Evolutionary conservation across 441 rosid species (phyloP).

Genomic region (Viola pubescens): DNA sequence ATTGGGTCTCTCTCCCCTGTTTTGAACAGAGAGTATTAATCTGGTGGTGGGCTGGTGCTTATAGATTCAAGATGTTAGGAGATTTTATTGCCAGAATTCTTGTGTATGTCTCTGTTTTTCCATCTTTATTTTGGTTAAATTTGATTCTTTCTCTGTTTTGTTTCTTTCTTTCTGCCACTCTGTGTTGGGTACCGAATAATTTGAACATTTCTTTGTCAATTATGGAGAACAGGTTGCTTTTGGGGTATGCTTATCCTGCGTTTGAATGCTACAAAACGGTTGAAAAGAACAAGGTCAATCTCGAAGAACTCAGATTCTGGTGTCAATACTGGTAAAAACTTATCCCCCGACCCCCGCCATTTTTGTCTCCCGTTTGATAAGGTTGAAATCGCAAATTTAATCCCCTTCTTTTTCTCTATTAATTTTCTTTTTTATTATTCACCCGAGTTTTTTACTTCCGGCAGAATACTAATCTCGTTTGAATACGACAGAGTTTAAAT

Average conservation of each 20-base stretch:
- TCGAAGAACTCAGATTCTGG: conserved; percentile 69
- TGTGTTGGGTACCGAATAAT: conserved; percentile 1
- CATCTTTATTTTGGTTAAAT: background rate
- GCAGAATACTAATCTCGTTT: too few relatives aligned
- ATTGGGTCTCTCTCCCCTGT: background rate
- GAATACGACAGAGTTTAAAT: too few relatives aligned
- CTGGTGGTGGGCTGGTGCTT: conserved; percentile 13
- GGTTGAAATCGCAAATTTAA: too few relatives aligned
- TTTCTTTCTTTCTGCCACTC: background rate
- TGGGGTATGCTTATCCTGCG: conserved; percentile 83
- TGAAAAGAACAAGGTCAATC: conserved; percentile 54
- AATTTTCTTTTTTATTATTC: too few relatives aligned
- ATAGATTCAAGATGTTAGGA: conserved; percentile 44
- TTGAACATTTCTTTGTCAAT: background rate
- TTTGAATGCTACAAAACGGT: conserved; percentile 63
- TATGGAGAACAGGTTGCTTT: conserved; percentile 37
- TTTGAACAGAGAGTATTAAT: conserved; percentile 19
- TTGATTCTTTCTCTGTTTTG: background rate
- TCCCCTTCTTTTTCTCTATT: too few relatives aligned
- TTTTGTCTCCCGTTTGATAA: background rate
- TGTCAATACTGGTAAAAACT: conserved; percentile 70
- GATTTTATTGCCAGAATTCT: conserved; percentile 46
- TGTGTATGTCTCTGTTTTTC: conserved; percentile 22
- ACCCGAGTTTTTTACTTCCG: too few relatives aligned
- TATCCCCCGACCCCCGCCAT: background rate